Base-by-base conservation (phyloP, 1,284 basidiomycete genomes). In the Pisolithus thermaeus region DNA sequence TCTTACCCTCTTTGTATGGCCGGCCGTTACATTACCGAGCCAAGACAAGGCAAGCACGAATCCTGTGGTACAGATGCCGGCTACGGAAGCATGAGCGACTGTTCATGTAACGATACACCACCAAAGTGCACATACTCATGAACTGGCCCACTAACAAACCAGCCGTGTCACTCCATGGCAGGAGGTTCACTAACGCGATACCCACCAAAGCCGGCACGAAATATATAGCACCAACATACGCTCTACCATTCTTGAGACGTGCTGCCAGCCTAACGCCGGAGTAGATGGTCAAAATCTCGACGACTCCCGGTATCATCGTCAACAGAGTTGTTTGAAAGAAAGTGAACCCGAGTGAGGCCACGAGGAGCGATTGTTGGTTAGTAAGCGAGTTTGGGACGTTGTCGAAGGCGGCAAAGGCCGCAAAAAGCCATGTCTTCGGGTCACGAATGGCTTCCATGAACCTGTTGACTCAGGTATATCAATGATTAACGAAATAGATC, bases 331-430 rank as follows among this genome's bases (percentile, higher is more conserved):
- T 79, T 55, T 79, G 74, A 12, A 75, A 61, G 16, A 60, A 61
- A 7, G 67, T 69, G 64, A 78, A 80, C 14, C 78, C 78, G 59
- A 79, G 73, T 5, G 70, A 69, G 45, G 69, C 65, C 53, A 79
- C 73, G 60, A 80, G 78, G 55, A 78, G 68, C 45, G 69, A 62
- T 27, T 68, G 69, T 61, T 78, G 76, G 61, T 77, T 79, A 35
- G 75, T 76, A 37, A 80, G 66, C 28, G 73, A 75, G 63, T 78
- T 79, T 12, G 77, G 73, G 25, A 80, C 62, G 59, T 78, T 78
- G 61, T 73, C 69, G 47, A 77, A 57, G 4, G 68, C 69, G 18
- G 73, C 72, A 56, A 74, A 74, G 37, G 76, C 56, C 23, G 73
- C 72, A 59, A 78, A 78, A 48, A 72, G 60, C 71, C 71, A 75